phyloP scores from a whole-genome alignment of 208 protist genomes.

The Acanthamoeba healyi region DNA sequence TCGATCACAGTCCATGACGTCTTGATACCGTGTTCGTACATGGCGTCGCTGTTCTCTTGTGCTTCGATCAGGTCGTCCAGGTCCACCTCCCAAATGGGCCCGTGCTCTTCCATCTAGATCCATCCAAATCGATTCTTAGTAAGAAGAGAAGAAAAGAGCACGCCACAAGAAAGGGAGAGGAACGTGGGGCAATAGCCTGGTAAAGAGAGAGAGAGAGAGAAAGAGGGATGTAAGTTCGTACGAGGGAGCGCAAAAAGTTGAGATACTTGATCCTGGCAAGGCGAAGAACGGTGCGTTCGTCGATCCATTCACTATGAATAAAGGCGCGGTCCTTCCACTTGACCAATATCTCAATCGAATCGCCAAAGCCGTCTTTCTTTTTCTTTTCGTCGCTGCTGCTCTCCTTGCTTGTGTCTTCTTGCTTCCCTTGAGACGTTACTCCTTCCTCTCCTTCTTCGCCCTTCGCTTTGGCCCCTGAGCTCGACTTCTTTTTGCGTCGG shows the following conservation, averaged over 20 bases:
- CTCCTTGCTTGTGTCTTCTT: not conserved
- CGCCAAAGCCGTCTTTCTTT: slow-evolving; percentile 45
- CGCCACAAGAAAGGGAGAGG: not conserved
- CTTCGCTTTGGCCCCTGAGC: not conserved
- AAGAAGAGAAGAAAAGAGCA: not conserved
- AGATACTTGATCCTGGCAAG: slow-evolving; percentile 48
- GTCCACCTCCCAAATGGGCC: not conserved
- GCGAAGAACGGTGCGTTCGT: slow-evolving; percentile 24
- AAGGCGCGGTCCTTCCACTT: slow-evolving; percentile 74
- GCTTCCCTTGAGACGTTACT: not conserved
- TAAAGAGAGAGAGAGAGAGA: not conserved
- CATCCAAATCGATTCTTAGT: too few species aligned
- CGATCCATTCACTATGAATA: slow-evolving; percentile 63
- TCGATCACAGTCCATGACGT: slow-evolving; percentile 30
- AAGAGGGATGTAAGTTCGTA: not conserved
- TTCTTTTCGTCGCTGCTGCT: too few species aligned
- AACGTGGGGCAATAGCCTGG: not conserved
- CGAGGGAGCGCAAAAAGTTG: slow-evolving; percentile 22
- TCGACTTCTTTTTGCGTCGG: not conserved
- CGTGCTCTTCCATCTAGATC: slow-evolving; percentile 33
- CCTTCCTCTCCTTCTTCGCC: slow-evolving; percentile 9
- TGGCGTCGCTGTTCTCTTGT: slow-evolving; percentile 46
- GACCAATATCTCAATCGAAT: slow-evolving; percentile 66
- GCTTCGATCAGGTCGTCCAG: slow-evolving; percentile 7
- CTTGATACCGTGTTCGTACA: slow-evolving; percentile 64